Evolutionary conservation across 345 rosid genomes (phyloP).

Genomic region (Salix viminalis): DNA sequence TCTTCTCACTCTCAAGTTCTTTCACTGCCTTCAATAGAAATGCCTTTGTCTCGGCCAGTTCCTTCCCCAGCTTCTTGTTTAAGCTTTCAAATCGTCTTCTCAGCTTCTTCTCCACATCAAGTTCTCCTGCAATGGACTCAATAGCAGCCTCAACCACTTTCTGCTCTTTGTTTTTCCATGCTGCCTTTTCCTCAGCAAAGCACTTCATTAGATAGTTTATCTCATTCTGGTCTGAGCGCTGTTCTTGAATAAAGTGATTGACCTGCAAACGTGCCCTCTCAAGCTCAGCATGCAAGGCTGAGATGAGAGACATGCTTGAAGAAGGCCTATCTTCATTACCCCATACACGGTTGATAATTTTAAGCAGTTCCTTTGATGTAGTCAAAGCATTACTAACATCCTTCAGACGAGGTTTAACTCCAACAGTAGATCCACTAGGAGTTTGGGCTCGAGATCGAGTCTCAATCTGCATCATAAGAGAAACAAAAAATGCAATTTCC

Average conservation of each 20-base stretch:
- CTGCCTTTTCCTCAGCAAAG: conserved; percentile 89
- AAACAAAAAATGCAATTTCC: conserved; percentile 1
- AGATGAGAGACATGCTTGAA: conserved; percentile 87
- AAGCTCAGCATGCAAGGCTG: conserved; percentile 93
- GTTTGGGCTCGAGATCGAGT: conserved; percentile 77
- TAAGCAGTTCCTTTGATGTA: conserved; percentile 88
- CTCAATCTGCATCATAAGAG: conserved; percentile 56
- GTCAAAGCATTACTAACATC: conserved; percentile 89
- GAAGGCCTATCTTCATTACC: conserved; percentile 84
- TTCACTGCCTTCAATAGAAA: conserved; percentile 63
- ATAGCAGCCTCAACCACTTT: conserved; percentile 87
- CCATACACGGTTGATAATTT: conserved; percentile 88
- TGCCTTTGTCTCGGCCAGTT: conserved; percentile 67
- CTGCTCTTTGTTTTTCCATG: conserved; percentile 86
- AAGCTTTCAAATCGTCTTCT: conserved; percentile 80
- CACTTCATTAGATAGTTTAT: conserved; percentile 75
- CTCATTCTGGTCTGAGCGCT: conserved; percentile 67
- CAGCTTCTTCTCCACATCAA: conserved; percentile 79
- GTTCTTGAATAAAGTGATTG: conserved; percentile 82
- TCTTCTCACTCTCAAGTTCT: conserved; percentile 84
- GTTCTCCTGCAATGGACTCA: conserved; percentile 84
- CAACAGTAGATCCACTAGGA: conserved; percentile 67
- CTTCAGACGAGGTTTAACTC: conserved; percentile 66
- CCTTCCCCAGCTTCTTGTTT: conserved; percentile 90
- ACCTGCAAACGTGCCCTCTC: conserved; percentile 91